Evolutionary conservation across 2,329 filamentous ascomycete species (phyloP).

Genomic region (Stylonectria norvegica): DNA sequence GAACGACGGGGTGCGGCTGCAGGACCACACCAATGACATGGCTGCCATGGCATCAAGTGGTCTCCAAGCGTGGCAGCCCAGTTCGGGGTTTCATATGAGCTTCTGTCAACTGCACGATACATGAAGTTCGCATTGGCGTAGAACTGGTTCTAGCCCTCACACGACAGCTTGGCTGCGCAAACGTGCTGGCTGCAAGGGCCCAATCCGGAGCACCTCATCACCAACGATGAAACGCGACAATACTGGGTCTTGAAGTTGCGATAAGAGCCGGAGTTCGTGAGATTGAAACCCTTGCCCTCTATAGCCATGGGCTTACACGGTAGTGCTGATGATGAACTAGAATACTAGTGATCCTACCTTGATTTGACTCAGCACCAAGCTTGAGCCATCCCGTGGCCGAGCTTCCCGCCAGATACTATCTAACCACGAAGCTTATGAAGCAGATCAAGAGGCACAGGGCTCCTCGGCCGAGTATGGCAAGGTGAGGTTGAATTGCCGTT

Average conservation of each 20-base stretch:
- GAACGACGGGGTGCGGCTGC: slow-evolving; percentile 7
- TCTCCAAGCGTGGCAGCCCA: slow-evolving; percentile 11
- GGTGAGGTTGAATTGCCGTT: slow-evolving; percentile 4
- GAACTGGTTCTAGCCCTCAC: too few relatives aligned
- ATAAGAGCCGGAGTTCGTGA: slow-evolving; percentile 9
- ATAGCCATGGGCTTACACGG: slow-evolving; percentile 12
- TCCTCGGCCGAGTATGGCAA: slow-evolving; percentile 1
- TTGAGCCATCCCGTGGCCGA: background rate
- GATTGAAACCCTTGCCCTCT: slow-evolving; percentile 3
- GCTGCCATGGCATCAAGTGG: slow-evolving; percentile 11
- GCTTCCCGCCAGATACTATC: background rate
- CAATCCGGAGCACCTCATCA: background rate
- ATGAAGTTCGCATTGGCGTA: slow-evolving; percentile 8
- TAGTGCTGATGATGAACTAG: slow-evolving; percentile 13
- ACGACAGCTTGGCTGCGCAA: background rate
- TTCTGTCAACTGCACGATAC: slow-evolving; percentile 12
- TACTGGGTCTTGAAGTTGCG: background rate
- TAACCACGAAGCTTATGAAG: too few relatives aligned
- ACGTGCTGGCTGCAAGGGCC: background rate
- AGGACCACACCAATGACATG: slow-evolving; percentile 7
- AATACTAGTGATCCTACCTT: background rate
- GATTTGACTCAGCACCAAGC: background rate
- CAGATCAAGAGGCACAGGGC: too few relatives aligned
- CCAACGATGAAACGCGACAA: slow-evolving; percentile 4
- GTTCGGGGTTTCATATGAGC: slow-evolving; percentile 16